Percentiles rank a stretch among this genome's conserved stretches.
Conservation (phyloP, 805 yeast species). For the Starmerella apis region DNA sequence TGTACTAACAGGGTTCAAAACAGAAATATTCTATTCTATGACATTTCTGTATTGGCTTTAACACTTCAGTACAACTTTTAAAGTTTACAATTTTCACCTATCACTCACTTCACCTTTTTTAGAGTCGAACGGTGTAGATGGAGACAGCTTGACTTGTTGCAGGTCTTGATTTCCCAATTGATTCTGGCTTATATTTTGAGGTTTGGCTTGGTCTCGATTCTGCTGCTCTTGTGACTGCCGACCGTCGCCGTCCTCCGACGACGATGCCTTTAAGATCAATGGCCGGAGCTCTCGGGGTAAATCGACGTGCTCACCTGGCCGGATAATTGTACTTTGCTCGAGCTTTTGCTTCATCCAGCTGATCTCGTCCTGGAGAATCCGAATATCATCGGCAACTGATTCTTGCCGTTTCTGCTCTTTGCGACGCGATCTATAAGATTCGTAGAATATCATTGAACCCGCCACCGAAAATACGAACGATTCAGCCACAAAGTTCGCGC, state of each 20-base stretch:
- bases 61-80: no score
- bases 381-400: constrained; percentile 60
- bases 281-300: constrained; percentile 40
- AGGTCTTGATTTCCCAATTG: not conserved
- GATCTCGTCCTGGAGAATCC: constrained; percentile 59
- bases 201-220: not conserved
- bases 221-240: not conserved
- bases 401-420: constrained; percentile 55
- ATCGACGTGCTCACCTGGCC: constrained; percentile 35
- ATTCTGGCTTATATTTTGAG: no score
- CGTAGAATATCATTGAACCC: constrained; percentile 62
- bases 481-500: constrained; percentile 71
- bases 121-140: no score
- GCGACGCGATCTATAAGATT: constrained; percentile 54
- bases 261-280: constrained; percentile 31
- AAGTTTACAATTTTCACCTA: no score
- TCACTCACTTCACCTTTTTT: no score
- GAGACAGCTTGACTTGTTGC: no score
- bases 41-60: no score
- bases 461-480: constrained; percentile 69
- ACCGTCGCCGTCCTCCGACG: not conserved
- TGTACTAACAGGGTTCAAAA: no score
- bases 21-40: no score
- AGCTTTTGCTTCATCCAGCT: constrained; percentile 40
- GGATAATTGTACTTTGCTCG: constrained; percentile 32